Evolutionary conservation across 2,329 filamentous ascomycete genomes (phyloP).

Genomic region (Podosphaera fusca): DNA sequence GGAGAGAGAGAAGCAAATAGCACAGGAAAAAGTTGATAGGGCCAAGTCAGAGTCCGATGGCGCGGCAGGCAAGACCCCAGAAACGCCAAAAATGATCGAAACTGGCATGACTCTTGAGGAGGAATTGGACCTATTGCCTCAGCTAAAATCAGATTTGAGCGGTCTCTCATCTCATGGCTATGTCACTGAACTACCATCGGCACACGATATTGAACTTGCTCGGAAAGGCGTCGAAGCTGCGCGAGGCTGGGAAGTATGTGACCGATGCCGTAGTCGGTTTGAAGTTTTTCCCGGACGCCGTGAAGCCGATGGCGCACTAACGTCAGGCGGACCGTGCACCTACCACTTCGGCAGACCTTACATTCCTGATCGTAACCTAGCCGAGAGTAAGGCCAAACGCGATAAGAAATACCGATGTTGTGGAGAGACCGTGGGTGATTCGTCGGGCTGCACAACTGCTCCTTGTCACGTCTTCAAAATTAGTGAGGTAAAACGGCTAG

Average conservation of each 20-base stretch:
- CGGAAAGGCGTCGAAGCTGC: constrained; percentile 39
- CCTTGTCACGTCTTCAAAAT: constrained; percentile 75
- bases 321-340: constrained; percentile 53
- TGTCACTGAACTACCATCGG: constrained; percentile 41
- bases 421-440: constrained; percentile 46
- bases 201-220: constrained; percentile 42
- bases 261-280: constrained; percentile 67
- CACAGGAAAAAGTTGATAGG: constrained; percentile 14
- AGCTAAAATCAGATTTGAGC: constrained; percentile 39
- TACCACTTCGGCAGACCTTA: constrained; percentile 59
- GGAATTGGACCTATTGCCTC: constrained; percentile 41
- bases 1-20: constrained; percentile 27
- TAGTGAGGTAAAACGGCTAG: constrained; percentile 50
- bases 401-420: constrained; percentile 59
- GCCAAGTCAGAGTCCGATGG: background rate
- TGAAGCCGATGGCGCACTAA: constrained; percentile 49
- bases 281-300: constrained; percentile 78
- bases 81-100: constrained; percentile 28
- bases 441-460: constrained; percentile 47
- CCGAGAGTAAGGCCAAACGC: constrained; percentile 29
- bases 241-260: constrained; percentile 67
- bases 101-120: constrained; percentile 47
- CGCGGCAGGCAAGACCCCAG: constrained; percentile 13
- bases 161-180: constrained; percentile 51
- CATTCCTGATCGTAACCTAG: constrained; percentile 25